Base-by-base conservation (phyloP, 1,284 basidiomycete species). In the Leccinum variabile region DNA sequence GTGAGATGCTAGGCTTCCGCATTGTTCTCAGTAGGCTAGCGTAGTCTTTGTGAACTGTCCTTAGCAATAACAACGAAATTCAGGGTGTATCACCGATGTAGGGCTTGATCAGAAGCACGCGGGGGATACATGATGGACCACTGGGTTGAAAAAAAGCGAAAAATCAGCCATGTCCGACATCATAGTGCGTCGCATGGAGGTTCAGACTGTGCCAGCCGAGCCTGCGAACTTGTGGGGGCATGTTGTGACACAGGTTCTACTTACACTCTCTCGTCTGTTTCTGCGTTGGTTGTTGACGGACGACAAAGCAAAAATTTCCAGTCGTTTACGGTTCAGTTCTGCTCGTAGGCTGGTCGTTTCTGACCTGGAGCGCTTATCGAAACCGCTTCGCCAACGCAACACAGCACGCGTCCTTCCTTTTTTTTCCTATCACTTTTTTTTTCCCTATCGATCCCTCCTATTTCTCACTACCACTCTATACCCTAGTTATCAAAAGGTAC, bases 401-500 rank as follows among this genome's bases (percentile, higher is more conserved):
- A 67, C 75, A 77, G 75, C 74, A 78, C 81, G 75, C 77, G 78
- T 79, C 78, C 67, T 79, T 79, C 78, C 67, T 79, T 80, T 80
- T 77, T 61, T 62, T 62, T 61, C 60, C 60, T 65, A 53, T 50
- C 56, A 64, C 70, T 65, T 69, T 63, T 59, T 64, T 59, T 64
- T 59, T 46, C 3, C 18, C 18, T 46, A 44, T 44, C 41, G 73
- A 69, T 72, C 60, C 66, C 61, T 67, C 63, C 61, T 73, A 73
- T 66, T 64, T 59, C 56, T 52, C 64, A 61, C 71, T 64, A 62
- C 66, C 60, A 61, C 59, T 66, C 63, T 70, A 73, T 76, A 76
- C 75, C 75, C 66, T 59, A 61, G 61, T 67, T 11, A 60, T 61
- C n/a, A 62, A 63, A 67, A 67, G 64, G 57, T 59, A 49, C 64